Evolutionary conservation across 169 alveolate genomes (phyloP).

Genomic region (Pseudocohnilembus persalinus): DNA sequence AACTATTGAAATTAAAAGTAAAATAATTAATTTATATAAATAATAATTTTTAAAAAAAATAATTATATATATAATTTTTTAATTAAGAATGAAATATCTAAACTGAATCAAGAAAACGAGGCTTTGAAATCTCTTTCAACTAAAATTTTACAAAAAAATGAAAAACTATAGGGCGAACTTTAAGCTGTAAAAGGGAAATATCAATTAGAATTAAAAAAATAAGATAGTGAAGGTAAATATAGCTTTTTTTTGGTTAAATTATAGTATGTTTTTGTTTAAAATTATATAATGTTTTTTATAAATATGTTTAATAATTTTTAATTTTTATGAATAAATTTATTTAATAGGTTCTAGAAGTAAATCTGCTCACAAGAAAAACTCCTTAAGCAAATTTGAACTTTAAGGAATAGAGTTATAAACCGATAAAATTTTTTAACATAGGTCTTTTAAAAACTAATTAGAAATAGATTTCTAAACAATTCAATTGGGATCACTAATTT

Average conservation of each 20-base stretch:
- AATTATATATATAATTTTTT: no score
- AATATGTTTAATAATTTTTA: no score
- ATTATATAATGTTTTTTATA: no score
- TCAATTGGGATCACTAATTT: conserved; percentile 58
- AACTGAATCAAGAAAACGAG: not conserved
- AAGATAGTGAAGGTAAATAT: conserved; percentile 28
- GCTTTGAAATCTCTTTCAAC: not conserved
- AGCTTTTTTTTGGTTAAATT: no score
- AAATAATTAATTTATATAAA: no score
- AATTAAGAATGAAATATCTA: not conserved
- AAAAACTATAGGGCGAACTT: not conserved
- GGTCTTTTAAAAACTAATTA: conserved; percentile 63
- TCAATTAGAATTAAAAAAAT: conserved; percentile 33
- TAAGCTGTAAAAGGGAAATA: conserved; percentile 6
- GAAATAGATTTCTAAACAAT: conserved; percentile 75
- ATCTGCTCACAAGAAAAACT: conserved; percentile 2
- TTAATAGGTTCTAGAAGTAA: no score
- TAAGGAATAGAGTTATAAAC: conserved; percentile 35
- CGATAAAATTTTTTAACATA: conserved; percentile 39
- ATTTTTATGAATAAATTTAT: no score
- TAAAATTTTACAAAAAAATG: not conserved
- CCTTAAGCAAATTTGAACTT: conserved; percentile 32
- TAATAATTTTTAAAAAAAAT: no score
- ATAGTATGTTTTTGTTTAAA: not conserved
- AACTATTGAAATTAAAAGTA: conserved; percentile 6